Evolutionary conservation across 176 grass and related monocot species (phyloP).

Genomic region (Raddia guianensis): DNA sequence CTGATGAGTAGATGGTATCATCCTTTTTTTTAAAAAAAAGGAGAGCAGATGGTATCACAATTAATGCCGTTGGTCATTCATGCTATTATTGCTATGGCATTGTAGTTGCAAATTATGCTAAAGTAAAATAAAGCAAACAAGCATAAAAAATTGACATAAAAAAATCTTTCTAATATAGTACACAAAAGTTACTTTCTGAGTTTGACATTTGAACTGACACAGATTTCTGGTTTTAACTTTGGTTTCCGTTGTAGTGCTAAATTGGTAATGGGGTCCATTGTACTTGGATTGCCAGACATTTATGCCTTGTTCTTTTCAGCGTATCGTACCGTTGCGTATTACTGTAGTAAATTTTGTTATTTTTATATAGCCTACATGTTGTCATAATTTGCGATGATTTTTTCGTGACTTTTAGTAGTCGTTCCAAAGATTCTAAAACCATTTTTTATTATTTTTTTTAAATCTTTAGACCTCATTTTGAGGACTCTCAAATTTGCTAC

Average conservation of each 20-base stretch:
- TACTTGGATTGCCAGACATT: not conserved
- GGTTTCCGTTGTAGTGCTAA: not conserved
- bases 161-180: not conserved
- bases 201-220: not conserved
- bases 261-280: not conserved
- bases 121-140: not conserved
- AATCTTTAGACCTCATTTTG: too few species aligned
- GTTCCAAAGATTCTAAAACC: too few species aligned
- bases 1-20: not conserved
- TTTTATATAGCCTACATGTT: too few species aligned
- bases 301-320: too few species aligned
- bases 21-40: too few species aligned
- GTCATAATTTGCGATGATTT: too few species aligned
- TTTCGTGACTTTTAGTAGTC: too few species aligned
- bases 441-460: too few species aligned
- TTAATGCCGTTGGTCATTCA: not conserved
- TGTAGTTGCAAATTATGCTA: not conserved
- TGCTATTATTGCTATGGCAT: not conserved
- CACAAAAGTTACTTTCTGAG: not conserved
- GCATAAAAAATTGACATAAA: not conserved
- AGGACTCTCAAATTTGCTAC: too few species aligned
- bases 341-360: too few species aligned
- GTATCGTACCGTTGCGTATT: too few species aligned
- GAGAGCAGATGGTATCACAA: not conserved
- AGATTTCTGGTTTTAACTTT: not conserved